Conservation (phyloP, 352 stramenopile genomes). For the Nothophytophthora sp. region DNA sequence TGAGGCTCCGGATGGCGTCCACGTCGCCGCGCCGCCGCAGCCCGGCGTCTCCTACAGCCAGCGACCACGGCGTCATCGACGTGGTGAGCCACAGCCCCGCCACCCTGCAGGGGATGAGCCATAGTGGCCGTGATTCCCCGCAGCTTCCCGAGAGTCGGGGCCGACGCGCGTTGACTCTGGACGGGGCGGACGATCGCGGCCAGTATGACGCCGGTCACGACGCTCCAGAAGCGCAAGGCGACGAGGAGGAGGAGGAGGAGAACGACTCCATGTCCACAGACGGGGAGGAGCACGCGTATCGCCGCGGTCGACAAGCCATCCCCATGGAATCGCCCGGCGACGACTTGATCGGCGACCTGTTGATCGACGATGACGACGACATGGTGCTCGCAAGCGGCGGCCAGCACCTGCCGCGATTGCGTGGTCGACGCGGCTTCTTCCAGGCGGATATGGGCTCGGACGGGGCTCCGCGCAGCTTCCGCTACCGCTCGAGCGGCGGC, state of each 20-base stretch:
- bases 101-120: no score
- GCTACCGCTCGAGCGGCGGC: conserved; percentile 34
- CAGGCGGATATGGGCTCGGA: no score
- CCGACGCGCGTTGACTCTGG: conserved; percentile 22
- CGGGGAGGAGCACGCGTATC: conserved; percentile 50
- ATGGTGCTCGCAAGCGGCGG: conserved; percentile 9
- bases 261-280: conserved; percentile 5
- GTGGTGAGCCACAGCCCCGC: conserved; percentile 30
- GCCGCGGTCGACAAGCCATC: conserved; percentile 48
- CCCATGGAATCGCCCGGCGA: conserved; percentile 75
- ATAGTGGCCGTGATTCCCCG: no score
- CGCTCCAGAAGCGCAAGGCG: conserved; percentile 5
- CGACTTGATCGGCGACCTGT: conserved; percentile 31
- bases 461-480: conserved; percentile 18
- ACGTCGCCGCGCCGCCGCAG: conserved; percentile 2
- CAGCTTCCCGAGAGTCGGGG: conserved; percentile 7
- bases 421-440: conserved; percentile 61
- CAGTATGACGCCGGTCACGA: conserved; percentile 15
- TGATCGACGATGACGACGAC: conserved; percentile 30
- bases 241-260: conserved; percentile 8
- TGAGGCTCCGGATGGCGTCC: conserved; percentile 9
- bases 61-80: conserved; percentile 42
- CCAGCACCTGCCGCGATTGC: conserved; percentile 29
- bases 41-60: background rate
- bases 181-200: conserved; percentile 2